A percentile compares a stretch with the other conserved stretches of the same genome.
Evolutionary conservation across 2,329 filamentous ascomycete species (phyloP).

Genomic region (Trichoderma endophyticum): DNA sequence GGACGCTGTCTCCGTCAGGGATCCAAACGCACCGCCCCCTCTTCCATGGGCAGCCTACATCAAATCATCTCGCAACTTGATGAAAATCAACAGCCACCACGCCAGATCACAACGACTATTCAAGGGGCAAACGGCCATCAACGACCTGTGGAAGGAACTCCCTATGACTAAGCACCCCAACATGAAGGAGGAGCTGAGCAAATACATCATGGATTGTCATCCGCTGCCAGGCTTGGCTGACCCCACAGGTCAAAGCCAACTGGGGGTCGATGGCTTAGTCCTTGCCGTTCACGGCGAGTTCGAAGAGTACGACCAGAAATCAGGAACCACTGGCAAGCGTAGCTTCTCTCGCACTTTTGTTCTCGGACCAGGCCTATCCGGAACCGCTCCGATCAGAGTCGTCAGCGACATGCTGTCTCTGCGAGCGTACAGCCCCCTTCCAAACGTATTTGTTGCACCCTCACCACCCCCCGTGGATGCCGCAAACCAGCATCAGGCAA

Average conservation of each 20-base stretch:
- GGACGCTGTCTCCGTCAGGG: conserved; percentile 58
- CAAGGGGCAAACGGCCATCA: conserved; percentile 59
- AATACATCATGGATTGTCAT: conserved; percentile 82
- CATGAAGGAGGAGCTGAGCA: conserved; percentile 61
- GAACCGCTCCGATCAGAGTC: conserved; percentile 65
- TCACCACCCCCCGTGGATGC: conserved; percentile 19
- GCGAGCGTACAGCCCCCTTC: conserved; percentile 58
- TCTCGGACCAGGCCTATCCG: conserved; percentile 68
- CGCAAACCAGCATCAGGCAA: conserved; percentile 57
- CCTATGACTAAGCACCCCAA: conserved; percentile 73
- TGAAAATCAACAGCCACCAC: conserved; percentile 59
- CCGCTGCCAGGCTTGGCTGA: conserved; percentile 69
- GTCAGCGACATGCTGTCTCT: conserved; percentile 76
- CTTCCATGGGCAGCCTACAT: conserved; percentile 73
- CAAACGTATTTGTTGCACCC: conserved; percentile 39
- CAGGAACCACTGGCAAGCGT: conserved; percentile 59
- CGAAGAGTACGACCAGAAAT: conserved; percentile 63
- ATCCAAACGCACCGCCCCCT: conserved; percentile 39
- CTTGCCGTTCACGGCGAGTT: conserved; percentile 82
- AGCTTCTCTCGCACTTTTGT: conserved; percentile 82
- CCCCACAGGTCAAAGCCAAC: conserved; percentile 57
- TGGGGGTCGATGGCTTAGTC: conserved; percentile 73
- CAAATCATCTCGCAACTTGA: conserved; percentile 73
- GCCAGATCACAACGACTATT: conserved; percentile 64
- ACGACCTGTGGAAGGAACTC: conserved; percentile 64